phyloP scores from a whole-genome alignment of 345 rosid genomes.

The Pugionium dolabratum region DNA sequence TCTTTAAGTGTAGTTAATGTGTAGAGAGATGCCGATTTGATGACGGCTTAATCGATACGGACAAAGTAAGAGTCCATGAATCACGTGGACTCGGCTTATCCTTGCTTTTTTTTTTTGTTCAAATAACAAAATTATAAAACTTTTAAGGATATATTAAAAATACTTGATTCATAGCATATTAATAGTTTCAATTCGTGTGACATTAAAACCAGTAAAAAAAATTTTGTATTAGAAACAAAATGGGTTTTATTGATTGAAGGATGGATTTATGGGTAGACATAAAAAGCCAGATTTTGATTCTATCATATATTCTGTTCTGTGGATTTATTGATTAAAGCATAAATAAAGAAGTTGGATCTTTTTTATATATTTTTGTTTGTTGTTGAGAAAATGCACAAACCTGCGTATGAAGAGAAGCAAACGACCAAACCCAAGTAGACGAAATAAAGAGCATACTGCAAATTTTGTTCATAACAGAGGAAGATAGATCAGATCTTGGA shows the following conservation, averaged over 20 bases:
- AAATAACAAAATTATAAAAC: not conserved
- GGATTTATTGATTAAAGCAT: not conserved
- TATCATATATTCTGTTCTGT: not conserved
- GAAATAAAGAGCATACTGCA: constrained; percentile 95
- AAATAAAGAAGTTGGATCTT: not conserved
- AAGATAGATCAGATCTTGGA: constrained; percentile 49
- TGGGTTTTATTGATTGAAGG: not conserved
- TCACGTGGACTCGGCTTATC: constrained; percentile 58
- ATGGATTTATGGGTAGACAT: too few species aligned
- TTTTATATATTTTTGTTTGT: not conserved
- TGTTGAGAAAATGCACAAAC: constrained; percentile 42
- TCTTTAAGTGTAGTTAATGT: constrained; percentile 28
- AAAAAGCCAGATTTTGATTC: not conserved
- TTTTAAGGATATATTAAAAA: not conserved
- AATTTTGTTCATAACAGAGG: constrained; percentile 14
- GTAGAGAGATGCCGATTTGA: constrained; percentile 38
- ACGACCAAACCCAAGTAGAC: constrained; percentile 95
- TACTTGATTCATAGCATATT: too few species aligned
- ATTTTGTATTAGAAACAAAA: too few species aligned
- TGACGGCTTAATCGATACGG: constrained; percentile 38
- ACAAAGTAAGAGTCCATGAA: constrained; percentile 47
- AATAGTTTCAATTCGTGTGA: too few species aligned
- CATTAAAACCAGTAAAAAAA: too few species aligned
- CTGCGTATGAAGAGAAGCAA: constrained; percentile 96
- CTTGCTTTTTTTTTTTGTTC: not conserved